Percentiles rank a stretch among this genome's conserved stretches.
Conservation (phyloP, 352 stramenopile genomes). For the Phytophthora chlamydospora region DNA sequence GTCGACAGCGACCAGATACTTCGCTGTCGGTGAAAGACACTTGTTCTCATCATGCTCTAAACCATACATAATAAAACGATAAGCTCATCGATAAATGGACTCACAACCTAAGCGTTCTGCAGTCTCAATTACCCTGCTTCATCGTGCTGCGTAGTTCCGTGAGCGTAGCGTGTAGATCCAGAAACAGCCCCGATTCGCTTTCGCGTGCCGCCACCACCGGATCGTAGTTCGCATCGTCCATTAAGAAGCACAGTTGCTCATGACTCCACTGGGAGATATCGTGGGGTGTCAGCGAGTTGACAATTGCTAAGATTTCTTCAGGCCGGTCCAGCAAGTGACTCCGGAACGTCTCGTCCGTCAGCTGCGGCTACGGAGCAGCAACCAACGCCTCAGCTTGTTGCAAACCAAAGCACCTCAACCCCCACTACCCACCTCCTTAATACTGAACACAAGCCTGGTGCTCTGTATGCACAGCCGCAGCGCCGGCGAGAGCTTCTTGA, state of each 20-base stretch:
- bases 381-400: constrained; percentile 1
- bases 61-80: neutral
- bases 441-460: constrained; percentile 32
- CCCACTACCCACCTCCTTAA: constrained; percentile 29
- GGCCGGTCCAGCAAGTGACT: constrained; percentile 47
- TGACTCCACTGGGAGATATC: constrained; percentile 43
- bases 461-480: constrained; percentile 57
- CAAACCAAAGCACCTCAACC: neutral
- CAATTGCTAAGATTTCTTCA: constrained; percentile 40
- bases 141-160: constrained; percentile 41
- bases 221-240: constrained; percentile 64
- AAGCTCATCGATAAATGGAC: neutral
- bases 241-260: constrained; percentile 53
- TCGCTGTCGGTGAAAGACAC: constrained; percentile 48
- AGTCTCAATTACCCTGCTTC: constrained; percentile 23
- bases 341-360: constrained; percentile 56
- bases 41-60: constrained; percentile 48
- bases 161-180: constrained; percentile 57
- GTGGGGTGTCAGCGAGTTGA: constrained; percentile 31
- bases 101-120: neutral
- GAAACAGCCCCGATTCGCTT: constrained; percentile 68
- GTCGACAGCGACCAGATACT: constrained; percentile 64
- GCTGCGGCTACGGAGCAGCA: constrained; percentile 20
- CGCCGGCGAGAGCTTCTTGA: constrained; percentile 57
- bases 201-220: constrained; percentile 54